A percentile compares a stretch with the other conserved stretches of the same genome.
phyloP scores from a whole-genome alignment of 1,284 basidiomycete genomes.

The Ustilago lituana region DNA sequence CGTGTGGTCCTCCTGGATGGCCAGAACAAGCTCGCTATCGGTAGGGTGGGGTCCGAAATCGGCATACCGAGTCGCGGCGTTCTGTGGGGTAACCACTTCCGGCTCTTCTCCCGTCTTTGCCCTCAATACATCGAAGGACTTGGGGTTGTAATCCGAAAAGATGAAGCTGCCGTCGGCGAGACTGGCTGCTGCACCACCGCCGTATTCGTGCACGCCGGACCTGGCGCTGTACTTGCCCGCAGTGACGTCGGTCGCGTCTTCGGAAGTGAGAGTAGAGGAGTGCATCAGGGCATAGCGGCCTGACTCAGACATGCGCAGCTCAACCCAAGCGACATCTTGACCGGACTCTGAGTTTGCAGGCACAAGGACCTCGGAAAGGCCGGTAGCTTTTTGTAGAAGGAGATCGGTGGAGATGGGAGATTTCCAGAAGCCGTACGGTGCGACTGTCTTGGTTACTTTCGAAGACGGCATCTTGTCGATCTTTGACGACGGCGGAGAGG shows the following conservation, averaged over 20 bases:
- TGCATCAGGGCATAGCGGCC: constrained; percentile 73
- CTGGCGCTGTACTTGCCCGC: constrained; percentile 45
- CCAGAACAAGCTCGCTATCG: constrained; percentile 70
- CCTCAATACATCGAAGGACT: constrained; percentile 29
- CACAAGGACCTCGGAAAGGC: constrained; percentile 40
- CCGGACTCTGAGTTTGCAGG: constrained; percentile 18
- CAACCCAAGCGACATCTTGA: constrained; percentile 73
- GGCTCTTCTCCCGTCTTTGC: constrained; percentile 67
- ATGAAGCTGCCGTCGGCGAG: constrained; percentile 42
- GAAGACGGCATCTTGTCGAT: constrained; percentile 13
- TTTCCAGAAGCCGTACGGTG: constrained; percentile 69
- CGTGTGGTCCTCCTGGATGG: constrained; percentile 77
- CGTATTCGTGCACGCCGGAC: constrained; percentile 61
- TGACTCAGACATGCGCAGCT: constrained; percentile 74
- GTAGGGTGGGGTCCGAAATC: constrained; percentile 67
- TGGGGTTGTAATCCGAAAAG: constrained; percentile 52
- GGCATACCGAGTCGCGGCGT: constrained; percentile 73
- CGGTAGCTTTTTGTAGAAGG: constrained; percentile 70
- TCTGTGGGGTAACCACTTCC: constrained; percentile 74
- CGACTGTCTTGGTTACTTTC: constrained; percentile 31
- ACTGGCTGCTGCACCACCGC: constrained; percentile 54
- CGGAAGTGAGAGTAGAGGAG: constrained; percentile 64
- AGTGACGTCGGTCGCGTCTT: constrained; percentile 31
- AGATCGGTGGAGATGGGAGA: constrained; percentile 73
- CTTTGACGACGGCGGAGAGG: neutral